These are phyloP conservation scores for Cystobasidium ongulense DNA, from an alignment of 768 basidiomycete genomes.

Conservation along the genomic window DNA sequence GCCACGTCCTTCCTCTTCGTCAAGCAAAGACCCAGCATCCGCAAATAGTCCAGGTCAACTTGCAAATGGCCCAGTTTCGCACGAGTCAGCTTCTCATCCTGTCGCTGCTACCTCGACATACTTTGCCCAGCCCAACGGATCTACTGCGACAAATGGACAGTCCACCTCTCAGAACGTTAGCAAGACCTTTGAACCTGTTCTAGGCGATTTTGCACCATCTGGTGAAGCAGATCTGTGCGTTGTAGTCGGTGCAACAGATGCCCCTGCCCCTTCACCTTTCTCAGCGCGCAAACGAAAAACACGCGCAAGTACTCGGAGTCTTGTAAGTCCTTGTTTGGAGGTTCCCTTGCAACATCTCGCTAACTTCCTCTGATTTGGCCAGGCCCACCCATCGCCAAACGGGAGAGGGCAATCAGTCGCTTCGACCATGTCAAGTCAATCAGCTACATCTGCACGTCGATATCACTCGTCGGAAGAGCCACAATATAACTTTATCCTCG, in stretches of 20 bases:
- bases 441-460: constrained; percentile 35
- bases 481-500: constrained; percentile 18
- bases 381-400: constrained; percentile 8
- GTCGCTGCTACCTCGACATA: not conserved
- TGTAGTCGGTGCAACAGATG: constrained; percentile 7
- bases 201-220: constrained; percentile 21
- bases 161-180: not conserved
- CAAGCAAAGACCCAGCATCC: not conserved
- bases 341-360: too few relatives aligned
- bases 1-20: not conserved
- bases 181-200: constrained; percentile 1
- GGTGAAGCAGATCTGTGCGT: constrained; percentile 28
- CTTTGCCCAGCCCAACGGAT: not conserved
- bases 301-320: not conserved
- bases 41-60: not conserved
- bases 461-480: constrained; percentile 7
- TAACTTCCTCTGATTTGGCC: not conserved
- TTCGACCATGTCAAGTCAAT: constrained; percentile 35
- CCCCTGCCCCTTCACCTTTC: constrained; percentile 25
- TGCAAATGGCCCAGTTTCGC: not conserved
- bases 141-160: not conserved
- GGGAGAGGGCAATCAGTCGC: constrained; percentile 10
- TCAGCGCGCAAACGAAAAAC: constrained; percentile 9
- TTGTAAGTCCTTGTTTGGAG: not conserved
- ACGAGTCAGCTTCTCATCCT: not conserved